Evolutionary conservation across 805 yeast species (phyloP).

Genomic region (Yamadazyma endophytica): DNA sequence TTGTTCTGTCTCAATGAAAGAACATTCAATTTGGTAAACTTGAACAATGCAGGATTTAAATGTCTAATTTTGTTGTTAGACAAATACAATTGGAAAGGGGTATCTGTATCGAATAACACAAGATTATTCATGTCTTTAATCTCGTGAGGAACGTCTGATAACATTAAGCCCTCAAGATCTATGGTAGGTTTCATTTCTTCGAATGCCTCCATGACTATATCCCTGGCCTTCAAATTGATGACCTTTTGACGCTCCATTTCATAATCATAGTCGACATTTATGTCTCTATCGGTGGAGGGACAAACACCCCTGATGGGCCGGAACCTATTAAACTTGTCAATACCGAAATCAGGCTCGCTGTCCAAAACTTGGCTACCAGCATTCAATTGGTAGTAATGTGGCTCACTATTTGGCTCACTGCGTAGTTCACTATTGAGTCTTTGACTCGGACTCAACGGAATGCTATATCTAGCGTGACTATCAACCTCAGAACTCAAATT

Average conservation of each 20-base stretch:
- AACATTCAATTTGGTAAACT: conserved; percentile 47
- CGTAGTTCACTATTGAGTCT: conserved; percentile 6
- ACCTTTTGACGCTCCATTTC: conserved; percentile 15
- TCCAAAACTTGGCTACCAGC: conserved; percentile 6
- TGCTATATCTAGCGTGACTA: conserved; percentile 3
- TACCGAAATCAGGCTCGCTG: conserved; percentile 44
- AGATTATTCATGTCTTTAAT: conserved; percentile 53
- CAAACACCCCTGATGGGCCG: conserved; percentile 22
- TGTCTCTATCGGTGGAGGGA: conserved; percentile 32
- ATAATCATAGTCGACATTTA: conserved; percentile 11
- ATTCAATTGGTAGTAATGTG: background rate
- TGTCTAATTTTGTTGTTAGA: conserved; percentile 46
- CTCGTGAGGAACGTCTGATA: conserved; percentile 53
- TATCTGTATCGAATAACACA: conserved; percentile 34
- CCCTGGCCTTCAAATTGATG: conserved; percentile 30
- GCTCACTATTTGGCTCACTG: conserved; percentile 1
- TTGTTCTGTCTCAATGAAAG: conserved; percentile 50
- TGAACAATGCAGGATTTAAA: conserved; percentile 48
- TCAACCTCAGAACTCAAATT: conserved; percentile 29
- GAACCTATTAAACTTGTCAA: conserved; percentile 45
- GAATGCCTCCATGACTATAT: conserved; percentile 41
- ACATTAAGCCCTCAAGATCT: conserved; percentile 43
- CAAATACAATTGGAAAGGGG: conserved; percentile 45
- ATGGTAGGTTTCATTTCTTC: conserved; percentile 45
- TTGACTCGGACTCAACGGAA: conserved; percentile 13